Conservation (phyloP, 176 grass and related monocot genomes). For the Musa schizocarpa region DNA sequence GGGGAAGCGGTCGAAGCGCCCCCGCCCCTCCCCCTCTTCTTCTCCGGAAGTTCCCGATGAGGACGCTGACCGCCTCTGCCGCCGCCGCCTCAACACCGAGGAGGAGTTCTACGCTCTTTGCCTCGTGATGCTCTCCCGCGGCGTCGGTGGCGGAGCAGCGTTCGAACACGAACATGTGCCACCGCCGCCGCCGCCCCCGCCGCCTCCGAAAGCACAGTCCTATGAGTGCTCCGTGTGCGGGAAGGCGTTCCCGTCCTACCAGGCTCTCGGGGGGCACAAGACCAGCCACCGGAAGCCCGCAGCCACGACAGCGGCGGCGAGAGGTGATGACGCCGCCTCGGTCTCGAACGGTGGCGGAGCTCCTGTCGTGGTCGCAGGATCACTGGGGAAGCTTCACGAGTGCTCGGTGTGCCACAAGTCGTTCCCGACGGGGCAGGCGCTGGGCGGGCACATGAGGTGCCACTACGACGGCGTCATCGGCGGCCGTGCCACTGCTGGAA, state of each 20-base stretch:
- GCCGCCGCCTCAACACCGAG: not conserved
- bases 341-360: not conserved
- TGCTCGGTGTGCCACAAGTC: slow-evolving; percentile 15
- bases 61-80: not conserved
- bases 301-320: not conserved
- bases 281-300: slow-evolving; percentile 14
- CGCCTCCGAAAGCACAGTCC: not conserved
- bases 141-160: not conserved
- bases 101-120: slow-evolving; percentile 11
- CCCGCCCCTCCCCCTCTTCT: not conserved
- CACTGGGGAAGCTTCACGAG: not conserved
- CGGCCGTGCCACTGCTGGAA: not conserved
- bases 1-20: slow-evolving; percentile 13
- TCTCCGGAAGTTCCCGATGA: not conserved
- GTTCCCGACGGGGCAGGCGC: slow-evolving; percentile 18
- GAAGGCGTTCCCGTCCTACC: slow-evolving; percentile 16
- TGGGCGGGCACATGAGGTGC: slow-evolving; percentile 18
- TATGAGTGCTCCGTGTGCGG: slow-evolving; percentile 14
- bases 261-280: slow-evolving; percentile 24
- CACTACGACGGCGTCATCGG: slow-evolving; percentile 15
- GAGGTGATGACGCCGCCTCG: not conserved
- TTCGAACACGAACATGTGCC: not conserved
- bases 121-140: slow-evolving; percentile 14
- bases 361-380: not conserved
- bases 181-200: not conserved